Percentiles rank a stretch among this genome's conserved stretches.
Conservation (phyloP, 1,284 basidiomycete genomes). For the Cutaneotrichosporon arboriforme region DNA sequence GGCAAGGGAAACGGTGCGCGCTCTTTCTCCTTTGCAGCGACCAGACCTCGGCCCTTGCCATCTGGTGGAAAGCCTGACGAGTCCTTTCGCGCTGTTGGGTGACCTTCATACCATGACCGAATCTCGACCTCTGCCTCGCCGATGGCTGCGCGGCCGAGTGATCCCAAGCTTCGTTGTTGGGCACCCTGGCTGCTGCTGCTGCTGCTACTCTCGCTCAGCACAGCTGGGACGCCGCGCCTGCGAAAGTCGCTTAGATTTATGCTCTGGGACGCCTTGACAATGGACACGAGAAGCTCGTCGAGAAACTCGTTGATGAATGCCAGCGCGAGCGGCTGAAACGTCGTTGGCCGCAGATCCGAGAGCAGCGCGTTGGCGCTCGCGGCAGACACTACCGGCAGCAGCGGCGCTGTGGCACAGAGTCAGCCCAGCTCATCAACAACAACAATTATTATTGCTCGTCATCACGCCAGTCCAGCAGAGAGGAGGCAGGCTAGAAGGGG, state of each 20-base stretch:
- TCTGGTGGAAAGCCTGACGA: conserved; percentile 28
- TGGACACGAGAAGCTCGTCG: conserved; percentile 75
- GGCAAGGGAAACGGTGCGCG: conserved; percentile 28
- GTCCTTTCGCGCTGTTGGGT: conserved; percentile 27
- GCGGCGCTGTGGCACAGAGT: not conserved
- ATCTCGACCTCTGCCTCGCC: conserved; percentile 86
- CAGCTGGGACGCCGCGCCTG: conserved; percentile 59
- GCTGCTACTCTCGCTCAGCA: conserved; percentile 53
- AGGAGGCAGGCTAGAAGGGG: no score
- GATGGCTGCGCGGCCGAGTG: conserved; percentile 80
- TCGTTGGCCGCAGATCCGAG: conserved; percentile 82
- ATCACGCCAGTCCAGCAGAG: no score
- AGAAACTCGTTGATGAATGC: conserved; percentile 73
- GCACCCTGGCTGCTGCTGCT: conserved; percentile 5
- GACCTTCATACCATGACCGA: conserved; percentile 65
- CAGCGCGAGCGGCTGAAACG: conserved; percentile 67
- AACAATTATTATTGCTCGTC: no score
- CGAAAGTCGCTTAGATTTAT: conserved; percentile 70
- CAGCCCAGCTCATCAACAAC: no score
- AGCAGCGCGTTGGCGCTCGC: conserved; percentile 81
- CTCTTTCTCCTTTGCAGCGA: conserved; percentile 2
- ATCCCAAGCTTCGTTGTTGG: conserved; percentile 19
- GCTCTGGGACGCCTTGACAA: conserved; percentile 66
- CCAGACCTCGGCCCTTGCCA: conserved; percentile 32
- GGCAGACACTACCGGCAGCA: conserved; percentile 54